Conservation (phyloP, 1,284 basidiomycete genomes). For the Abortiporus biennis region DNA sequence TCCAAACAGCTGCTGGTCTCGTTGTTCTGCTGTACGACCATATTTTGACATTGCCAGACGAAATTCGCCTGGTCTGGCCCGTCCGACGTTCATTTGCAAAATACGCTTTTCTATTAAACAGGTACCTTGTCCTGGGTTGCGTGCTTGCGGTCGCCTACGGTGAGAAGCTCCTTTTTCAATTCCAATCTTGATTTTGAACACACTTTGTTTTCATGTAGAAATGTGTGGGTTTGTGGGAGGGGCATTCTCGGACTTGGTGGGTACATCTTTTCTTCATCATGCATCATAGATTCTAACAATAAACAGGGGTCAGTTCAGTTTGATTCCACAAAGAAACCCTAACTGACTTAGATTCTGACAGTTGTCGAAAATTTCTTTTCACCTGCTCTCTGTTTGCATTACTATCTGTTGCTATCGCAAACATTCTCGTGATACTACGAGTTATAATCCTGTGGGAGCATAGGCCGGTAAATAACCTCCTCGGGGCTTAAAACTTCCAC, state of each 20-base stretch:
- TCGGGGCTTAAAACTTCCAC: background rate
- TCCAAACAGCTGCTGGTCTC: slow-evolving; percentile 19
- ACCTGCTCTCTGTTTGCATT: slow-evolving; percentile 19
- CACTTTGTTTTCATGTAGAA: slow-evolving; percentile 10
- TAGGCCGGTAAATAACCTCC: slow-evolving; percentile 16
- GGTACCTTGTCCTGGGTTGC: slow-evolving; percentile 12
- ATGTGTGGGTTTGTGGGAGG: slow-evolving; percentile 21
- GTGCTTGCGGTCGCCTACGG: slow-evolving; percentile 8
- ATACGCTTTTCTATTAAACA: slow-evolving; percentile 14
- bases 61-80: slow-evolving; percentile 13
- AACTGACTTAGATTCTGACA: slow-evolving; percentile 7
- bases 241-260: slow-evolving; percentile 16
- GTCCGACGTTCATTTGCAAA: slow-evolving; percentile 13
- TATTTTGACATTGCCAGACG: slow-evolving; percentile 13
- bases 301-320: too few species aligned
- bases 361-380: slow-evolving; percentile 22
- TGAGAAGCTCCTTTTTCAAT: slow-evolving; percentile 5
- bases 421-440: slow-evolving; percentile 23
- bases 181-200: background rate
- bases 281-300: background rate
- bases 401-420: slow-evolving; percentile 23
- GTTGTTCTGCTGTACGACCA: slow-evolving; percentile 15
- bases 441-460: slow-evolving; percentile 27
- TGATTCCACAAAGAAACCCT: too few species aligned
- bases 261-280: slow-evolving; percentile 2